Conservation (phyloP, 495 filamentous ascomycete species). For the Aspergillus conjunctus region DNA sequence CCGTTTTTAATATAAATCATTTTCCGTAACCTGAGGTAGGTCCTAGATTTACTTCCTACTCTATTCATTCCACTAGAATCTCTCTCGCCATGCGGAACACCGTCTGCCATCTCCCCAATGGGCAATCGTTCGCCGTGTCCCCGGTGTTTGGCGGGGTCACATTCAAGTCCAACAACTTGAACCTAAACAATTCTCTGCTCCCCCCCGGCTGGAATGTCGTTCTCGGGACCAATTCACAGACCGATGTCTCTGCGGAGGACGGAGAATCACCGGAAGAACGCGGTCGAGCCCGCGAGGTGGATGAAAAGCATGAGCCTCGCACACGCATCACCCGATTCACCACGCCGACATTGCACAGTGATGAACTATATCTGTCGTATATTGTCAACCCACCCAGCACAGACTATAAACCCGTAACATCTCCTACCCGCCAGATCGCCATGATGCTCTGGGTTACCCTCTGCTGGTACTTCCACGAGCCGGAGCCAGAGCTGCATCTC, state of each 20-base stretch:
- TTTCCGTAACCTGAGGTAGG: slow-evolving; percentile 4
- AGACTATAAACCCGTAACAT: slow-evolving; percentile 76
- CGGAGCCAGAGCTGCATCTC: slow-evolving; percentile 53
- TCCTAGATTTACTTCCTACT: slow-evolving; percentile 6
- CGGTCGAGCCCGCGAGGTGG: slow-evolving; percentile 19
- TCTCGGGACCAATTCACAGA: slow-evolving; percentile 61
- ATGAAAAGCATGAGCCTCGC: slow-evolving; percentile 26
- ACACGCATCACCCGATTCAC: slow-evolving; percentile 57
- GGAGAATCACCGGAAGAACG: slow-evolving; percentile 25
- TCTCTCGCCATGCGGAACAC: slow-evolving; percentile 35
- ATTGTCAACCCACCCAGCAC: slow-evolving; percentile 79
- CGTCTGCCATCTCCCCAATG: slow-evolving; percentile 73
- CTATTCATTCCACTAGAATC: slow-evolving; percentile 14
- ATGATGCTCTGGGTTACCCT: slow-evolving; percentile 96
- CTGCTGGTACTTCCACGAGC: slow-evolving; percentile 93
- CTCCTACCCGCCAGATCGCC: slow-evolving; percentile 82
- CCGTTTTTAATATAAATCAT: background rate
- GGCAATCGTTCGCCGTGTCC: slow-evolving; percentile 75
- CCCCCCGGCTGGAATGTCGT: slow-evolving; percentile 88
- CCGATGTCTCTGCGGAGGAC: slow-evolving; percentile 18
- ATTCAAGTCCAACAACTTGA: slow-evolving; percentile 82
- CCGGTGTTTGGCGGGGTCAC: slow-evolving; percentile 85
- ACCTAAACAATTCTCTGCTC: slow-evolving; percentile 65
- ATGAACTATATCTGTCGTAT: slow-evolving; percentile 85
- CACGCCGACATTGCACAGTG: slow-evolving; percentile 70